Percentiles rank a stretch among this genome's conserved stretches.
These are phyloP conservation scores for Sugiyamaella castrensis DNA, from an alignment of 1,139 yeast genomes.

Conservation along the genomic window DNA sequence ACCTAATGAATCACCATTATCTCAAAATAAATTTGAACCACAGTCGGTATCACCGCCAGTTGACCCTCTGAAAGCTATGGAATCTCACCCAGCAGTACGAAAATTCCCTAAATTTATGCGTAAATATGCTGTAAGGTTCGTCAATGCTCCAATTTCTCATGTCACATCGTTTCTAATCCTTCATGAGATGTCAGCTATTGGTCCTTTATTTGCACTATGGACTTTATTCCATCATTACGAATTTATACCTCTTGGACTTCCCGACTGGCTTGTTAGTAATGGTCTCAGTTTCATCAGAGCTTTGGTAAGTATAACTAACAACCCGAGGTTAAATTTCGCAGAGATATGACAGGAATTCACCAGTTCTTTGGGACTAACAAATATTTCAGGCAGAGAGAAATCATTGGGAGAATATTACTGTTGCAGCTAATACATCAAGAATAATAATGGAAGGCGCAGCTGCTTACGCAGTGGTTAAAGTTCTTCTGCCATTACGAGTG, in stretches of 20 bases:
- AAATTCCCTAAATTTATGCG: constrained; percentile 47
- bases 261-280: constrained; percentile 61
- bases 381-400: constrained; percentile 31
- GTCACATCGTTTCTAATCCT: constrained; percentile 70
- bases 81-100: constrained; percentile 15
- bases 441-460: constrained; percentile 81
- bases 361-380: neutral
- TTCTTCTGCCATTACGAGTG: constrained; percentile 56
- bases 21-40: neutral
- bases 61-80: constrained; percentile 2
- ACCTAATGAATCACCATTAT: neutral
- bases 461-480: constrained; percentile 76
- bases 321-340: too few species aligned
- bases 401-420: constrained; percentile 32
- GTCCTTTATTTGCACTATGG: constrained; percentile 78
- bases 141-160: constrained; percentile 64
- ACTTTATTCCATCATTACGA: constrained; percentile 60
- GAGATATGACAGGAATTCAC: too few species aligned
- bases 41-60: neutral
- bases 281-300: constrained; percentile 60
- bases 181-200: constrained; percentile 84
- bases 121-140: constrained; percentile 49
- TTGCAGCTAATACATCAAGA: constrained; percentile 53
- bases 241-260: constrained; percentile 50
- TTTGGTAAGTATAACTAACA: constrained; percentile 28